phyloP scores from a whole-genome alignment of 495 filamentous ascomycete genomes.

The Penicillium cinerascens region DNA sequence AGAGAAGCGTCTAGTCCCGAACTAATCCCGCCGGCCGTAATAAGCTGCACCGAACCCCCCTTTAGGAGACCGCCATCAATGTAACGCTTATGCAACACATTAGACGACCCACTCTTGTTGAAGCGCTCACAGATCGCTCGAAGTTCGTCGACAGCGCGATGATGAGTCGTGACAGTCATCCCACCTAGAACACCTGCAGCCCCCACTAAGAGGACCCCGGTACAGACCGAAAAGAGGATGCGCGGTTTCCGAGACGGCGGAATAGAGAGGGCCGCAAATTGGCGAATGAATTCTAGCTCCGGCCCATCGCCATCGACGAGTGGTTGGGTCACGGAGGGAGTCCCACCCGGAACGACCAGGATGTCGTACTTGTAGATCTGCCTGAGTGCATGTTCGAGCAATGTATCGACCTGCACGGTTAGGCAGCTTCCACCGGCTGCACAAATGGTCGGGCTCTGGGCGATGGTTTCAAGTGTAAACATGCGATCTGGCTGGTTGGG shows the following conservation, averaged over 20 bases:
- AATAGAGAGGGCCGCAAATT: constrained; percentile 24
- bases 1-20: constrained; percentile 74
- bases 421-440: constrained; percentile 16
- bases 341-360: constrained; percentile 59
- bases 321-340: constrained; percentile 19
- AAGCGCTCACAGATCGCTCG: constrained; percentile 57
- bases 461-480: constrained; percentile 31
- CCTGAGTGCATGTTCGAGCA: constrained; percentile 57
- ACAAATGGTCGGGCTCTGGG: constrained; percentile 32
- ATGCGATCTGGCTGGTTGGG: constrained; percentile 23
- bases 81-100: constrained; percentile 74
- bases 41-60: constrained; percentile 66
- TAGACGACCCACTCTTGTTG: constrained; percentile 43
- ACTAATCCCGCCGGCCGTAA: constrained; percentile 73
- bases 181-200: constrained; percentile 68
- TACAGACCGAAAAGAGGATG: constrained; percentile 72
- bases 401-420: constrained; percentile 21
- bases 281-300: constrained; percentile 28
- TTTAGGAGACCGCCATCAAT: constrained; percentile 63
- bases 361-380: constrained; percentile 67
- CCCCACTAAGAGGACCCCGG: constrained; percentile 69
- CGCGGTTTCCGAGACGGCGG: constrained; percentile 23
- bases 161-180: constrained; percentile 69
- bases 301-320: constrained; percentile 19
- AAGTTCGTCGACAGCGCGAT: constrained; percentile 63